Percentiles rank a stretch among this genome's conserved stretches.
Conservation (phyloP, 495 filamentous ascomycete species). For the Antarctomyces pellizariae region DNA sequence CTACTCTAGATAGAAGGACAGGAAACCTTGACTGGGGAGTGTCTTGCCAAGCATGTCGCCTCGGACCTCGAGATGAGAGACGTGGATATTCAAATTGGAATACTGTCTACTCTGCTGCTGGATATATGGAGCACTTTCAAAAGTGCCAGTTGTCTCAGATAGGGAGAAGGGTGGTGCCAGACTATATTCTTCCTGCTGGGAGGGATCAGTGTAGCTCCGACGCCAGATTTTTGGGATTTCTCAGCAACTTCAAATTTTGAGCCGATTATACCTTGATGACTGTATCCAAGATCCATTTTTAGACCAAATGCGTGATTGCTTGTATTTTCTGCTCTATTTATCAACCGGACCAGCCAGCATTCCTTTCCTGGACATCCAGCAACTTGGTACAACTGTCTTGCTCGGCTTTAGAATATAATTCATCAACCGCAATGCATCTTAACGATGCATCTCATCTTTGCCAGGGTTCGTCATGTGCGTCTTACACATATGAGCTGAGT, state of each 20-base stretch:
- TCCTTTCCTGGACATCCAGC: too few relatives aligned
- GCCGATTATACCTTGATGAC: slow-evolving; percentile 1
- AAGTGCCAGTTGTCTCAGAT: slow-evolving; percentile 3
- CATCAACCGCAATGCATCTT: too few relatives aligned
- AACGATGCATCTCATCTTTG: slow-evolving; percentile 2
- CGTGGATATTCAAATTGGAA: slow-evolving; percentile 4
- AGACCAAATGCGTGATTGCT: slow-evolving; percentile 1
- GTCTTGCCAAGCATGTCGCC: slow-evolving; percentile 5
- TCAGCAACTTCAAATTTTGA: slow-evolving; percentile 5
- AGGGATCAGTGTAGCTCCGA: slow-evolving; percentile 1
- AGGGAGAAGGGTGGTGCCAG: slow-evolving; percentile 1
- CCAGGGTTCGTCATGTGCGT: neutral
- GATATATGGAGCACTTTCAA: slow-evolving; percentile 4
- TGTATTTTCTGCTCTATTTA: too few relatives aligned
- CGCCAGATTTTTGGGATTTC: slow-evolving; percentile 4
- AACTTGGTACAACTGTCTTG: too few relatives aligned
- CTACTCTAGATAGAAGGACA: slow-evolving; percentile 2
- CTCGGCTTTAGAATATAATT: too few relatives aligned
- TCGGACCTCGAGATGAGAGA: slow-evolving; percentile 5
- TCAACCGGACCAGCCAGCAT: too few relatives aligned
- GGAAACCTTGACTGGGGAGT: slow-evolving; percentile 4
- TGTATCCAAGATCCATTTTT: slow-evolving; percentile 1
- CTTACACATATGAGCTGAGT: slow-evolving; percentile 1
- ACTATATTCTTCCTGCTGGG: slow-evolving; percentile 1
- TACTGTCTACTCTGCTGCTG: slow-evolving; percentile 3